A percentile compares a stretch with the other conserved stretches of the same genome.
These are phyloP conservation scores for sorghum (Sorghum bicolor) DNA, from an alignment of 176 grass and related monocot genomes.

Conservation along the genomic window DNA sequence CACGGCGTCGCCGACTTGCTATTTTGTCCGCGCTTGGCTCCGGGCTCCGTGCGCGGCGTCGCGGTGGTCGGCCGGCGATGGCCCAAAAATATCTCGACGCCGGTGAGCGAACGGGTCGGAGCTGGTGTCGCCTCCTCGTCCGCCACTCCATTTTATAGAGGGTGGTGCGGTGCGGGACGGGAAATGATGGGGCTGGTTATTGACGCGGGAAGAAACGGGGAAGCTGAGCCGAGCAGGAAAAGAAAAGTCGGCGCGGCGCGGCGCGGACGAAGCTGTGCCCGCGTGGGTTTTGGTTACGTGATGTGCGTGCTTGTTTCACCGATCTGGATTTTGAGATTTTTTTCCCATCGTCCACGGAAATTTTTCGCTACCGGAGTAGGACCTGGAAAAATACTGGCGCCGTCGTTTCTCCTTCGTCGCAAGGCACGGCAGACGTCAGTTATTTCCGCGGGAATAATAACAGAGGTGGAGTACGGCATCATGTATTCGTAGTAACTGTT, in stretches of 20 bases:
- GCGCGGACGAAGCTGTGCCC: conserved; percentile 10
- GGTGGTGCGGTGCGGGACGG: neutral
- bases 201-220: conserved; percentile 24
- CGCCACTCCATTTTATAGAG: conserved; percentile 24
- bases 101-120: neutral
- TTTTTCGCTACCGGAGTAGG: neutral
- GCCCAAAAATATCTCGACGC: neutral
- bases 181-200: neutral
- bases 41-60: neutral
- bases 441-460: neutral
- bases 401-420: neutral
- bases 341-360: neutral
- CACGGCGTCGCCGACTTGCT: conserved; percentile 16
- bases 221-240: conserved; percentile 17
- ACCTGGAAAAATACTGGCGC: neutral
- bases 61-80: neutral
- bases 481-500: neutral
- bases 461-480: neutral
- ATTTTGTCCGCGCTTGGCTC: conserved; percentile 18
- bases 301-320: neutral
- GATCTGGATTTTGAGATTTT: neutral
- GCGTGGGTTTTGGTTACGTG: conserved; percentile 24
- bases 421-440: conserved; percentile 16
- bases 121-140: neutral
- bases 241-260: conserved; percentile 36